A percentile compares a stretch with the other conserved stretches of the same genome.
Evolutionary conservation across 768 basidiomycete genomes (phyloP).

Genomic region (Boletus rufocinnamomeus): DNA sequence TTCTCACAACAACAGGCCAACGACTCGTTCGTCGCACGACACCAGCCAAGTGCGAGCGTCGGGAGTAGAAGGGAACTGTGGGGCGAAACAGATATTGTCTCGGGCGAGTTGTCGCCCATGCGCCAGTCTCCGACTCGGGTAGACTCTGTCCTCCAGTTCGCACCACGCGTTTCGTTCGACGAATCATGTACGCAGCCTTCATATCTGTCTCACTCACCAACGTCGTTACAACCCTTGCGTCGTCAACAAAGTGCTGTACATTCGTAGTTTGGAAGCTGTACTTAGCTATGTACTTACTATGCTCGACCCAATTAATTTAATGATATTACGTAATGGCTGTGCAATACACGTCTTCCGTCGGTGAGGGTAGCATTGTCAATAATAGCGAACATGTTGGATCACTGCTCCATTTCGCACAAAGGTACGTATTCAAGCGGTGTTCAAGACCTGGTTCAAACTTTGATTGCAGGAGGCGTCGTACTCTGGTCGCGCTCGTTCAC

Average conservation of each 20-base stretch:
- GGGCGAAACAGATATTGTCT: slow-evolving; percentile 22
- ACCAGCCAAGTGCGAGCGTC: slow-evolving; percentile 13
- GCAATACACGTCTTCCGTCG: neutral
- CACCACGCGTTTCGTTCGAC: slow-evolving; percentile 18
- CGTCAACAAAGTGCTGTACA: slow-evolving; percentile 12
- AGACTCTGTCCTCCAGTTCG: slow-evolving; percentile 14
- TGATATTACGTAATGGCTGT: slow-evolving; percentile 8
- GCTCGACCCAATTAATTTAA: slow-evolving; percentile 5
- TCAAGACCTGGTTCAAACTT: slow-evolving; percentile 8
- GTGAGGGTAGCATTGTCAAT: neutral
- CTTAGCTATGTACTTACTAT: neutral
- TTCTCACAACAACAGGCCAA: slow-evolving; percentile 7
- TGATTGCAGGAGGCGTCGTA: slow-evolving; percentile 75
- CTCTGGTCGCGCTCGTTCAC: slow-evolving; percentile 96
- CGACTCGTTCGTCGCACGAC: slow-evolving; percentile 5
- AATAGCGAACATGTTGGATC: slow-evolving; percentile 74
- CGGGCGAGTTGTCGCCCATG: slow-evolving; percentile 4
- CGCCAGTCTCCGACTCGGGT: slow-evolving; percentile 8
- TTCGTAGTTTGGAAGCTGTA: slow-evolving; percentile 11
- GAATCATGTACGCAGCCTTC: slow-evolving; percentile 4
- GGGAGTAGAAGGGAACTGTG: slow-evolving; percentile 27
- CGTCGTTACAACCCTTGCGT: slow-evolving; percentile 29
- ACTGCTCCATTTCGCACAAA: slow-evolving; percentile 94
- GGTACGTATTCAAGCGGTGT: slow-evolving; percentile 44
- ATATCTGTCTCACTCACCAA: slow-evolving; percentile 9